Percentiles rank a stretch among this genome's conserved stretches.
Evolutionary conservation across 495 filamentous ascomycete species (phyloP).

Genomic region (Penicillium atrosanguineum): DNA sequence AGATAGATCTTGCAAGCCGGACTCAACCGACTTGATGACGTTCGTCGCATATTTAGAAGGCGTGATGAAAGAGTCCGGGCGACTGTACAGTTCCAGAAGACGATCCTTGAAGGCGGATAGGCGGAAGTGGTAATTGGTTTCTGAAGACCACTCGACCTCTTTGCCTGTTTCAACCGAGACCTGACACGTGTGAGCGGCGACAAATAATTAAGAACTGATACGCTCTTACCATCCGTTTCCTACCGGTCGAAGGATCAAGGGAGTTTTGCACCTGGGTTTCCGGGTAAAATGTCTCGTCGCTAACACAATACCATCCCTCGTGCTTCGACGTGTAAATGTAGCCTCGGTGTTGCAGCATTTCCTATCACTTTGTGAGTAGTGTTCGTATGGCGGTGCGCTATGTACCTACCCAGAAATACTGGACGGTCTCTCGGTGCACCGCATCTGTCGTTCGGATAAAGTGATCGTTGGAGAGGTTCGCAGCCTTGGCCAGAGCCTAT

Average conservation of each 20-base stretch:
- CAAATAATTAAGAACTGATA: not conserved
- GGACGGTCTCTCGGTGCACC: slow-evolving; percentile 79
- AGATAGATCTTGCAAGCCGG: slow-evolving; percentile 79
- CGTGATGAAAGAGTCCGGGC: slow-evolving; percentile 67
- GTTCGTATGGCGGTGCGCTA: not conserved
- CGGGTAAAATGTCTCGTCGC: slow-evolving; percentile 95
- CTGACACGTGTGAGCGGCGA: slow-evolving; percentile 28
- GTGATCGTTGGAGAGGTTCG: slow-evolving; percentile 69
- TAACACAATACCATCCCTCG: slow-evolving; percentile 93
- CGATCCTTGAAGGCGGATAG: slow-evolving; percentile 74
- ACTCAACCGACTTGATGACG: slow-evolving; percentile 64
- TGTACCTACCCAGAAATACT: slow-evolving; percentile 76
- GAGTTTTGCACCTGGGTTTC: slow-evolving; percentile 67
- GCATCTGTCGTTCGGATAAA: slow-evolving; percentile 90
- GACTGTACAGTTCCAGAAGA: slow-evolving; percentile 73
- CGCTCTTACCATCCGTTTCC: slow-evolving; percentile 63
- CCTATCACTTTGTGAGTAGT: slow-evolving; percentile 31
- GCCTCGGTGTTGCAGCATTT: slow-evolving; percentile 67
- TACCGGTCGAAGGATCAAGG: slow-evolving; percentile 75
- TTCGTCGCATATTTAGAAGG: slow-evolving; percentile 65
- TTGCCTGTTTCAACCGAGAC: slow-evolving; percentile 82
- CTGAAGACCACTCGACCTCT: slow-evolving; percentile 92
- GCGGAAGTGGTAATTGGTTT: slow-evolving; percentile 92
- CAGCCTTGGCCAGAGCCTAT: slow-evolving; percentile 63
- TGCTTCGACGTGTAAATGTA: slow-evolving; percentile 85